These are phyloP conservation scores for Ceratobasidium sp. DNA, from an alignment of 1,284 basidiomycete species.

Conservation along the genomic window DNA sequence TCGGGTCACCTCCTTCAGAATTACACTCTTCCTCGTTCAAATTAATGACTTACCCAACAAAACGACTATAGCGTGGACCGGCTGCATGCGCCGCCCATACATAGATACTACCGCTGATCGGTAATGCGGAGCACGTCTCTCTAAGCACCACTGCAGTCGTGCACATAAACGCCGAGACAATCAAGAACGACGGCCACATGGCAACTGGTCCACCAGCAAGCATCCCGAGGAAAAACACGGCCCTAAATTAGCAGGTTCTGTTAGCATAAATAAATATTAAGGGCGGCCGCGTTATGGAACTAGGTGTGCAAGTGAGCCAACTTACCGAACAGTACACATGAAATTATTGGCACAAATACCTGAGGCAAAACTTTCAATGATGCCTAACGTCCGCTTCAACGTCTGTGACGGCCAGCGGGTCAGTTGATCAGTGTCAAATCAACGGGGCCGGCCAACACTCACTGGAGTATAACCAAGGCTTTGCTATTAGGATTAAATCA, in stretches of 20 bases:
- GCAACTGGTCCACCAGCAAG: conserved; percentile 56
- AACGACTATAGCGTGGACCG: conserved; percentile 53
- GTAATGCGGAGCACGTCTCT: conserved; percentile 55
- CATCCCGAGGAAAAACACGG: conserved; percentile 56
- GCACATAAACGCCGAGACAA: conserved; percentile 50
- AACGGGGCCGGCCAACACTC: not conserved
- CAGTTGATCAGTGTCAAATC: not conserved
- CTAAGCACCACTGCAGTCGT: conserved; percentile 58
- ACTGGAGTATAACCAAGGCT: conserved; percentile 6
- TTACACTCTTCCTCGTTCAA: too few relatives aligned
- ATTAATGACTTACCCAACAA: conserved; percentile 50
- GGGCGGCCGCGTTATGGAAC: too few relatives aligned
- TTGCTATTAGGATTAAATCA: not conserved
- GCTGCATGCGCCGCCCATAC: conserved; percentile 58
- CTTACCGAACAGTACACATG: conserved; percentile 51
- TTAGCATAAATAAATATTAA: too few relatives aligned
- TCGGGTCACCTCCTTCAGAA: not conserved
- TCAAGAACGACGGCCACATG: conserved; percentile 52
- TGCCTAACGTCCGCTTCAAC: conserved; percentile 53
- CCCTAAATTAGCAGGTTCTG: conserved; percentile 25
- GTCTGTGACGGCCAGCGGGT: conserved; percentile 32
- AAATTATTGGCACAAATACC: conserved; percentile 56
- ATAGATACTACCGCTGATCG: conserved; percentile 57
- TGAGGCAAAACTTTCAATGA: conserved; percentile 54
- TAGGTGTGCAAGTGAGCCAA: not conserved